Conservation (phyloP, 2,329 filamentous ascomycete genomes). For the Calonectria hongkongensis region DNA sequence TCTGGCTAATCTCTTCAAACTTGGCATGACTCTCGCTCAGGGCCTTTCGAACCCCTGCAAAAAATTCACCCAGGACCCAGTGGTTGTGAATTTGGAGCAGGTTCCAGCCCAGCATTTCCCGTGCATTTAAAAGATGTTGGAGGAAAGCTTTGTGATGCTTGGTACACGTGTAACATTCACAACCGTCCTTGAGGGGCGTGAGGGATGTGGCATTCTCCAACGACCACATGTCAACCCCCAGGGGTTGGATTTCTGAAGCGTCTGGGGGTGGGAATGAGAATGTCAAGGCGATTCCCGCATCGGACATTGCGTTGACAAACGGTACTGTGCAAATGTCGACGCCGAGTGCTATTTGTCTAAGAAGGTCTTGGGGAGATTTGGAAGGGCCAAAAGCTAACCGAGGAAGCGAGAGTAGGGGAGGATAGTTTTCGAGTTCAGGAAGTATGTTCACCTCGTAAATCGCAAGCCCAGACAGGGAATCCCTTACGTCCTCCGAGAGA, state of each 20-base stretch:
- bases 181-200: conserved; percentile 76
- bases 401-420: conserved; percentile 76
- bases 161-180: conserved; percentile 88
- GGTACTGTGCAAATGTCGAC: conserved; percentile 87
- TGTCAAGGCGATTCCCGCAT: conserved; percentile 88
- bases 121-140: conserved; percentile 89
- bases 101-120: conserved; percentile 98
- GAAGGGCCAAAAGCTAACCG: conserved; percentile 84
- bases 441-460: conserved; percentile 85
- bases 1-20: conserved; percentile 73
- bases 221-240: conserved; percentile 89
- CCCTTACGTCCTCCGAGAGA: conserved; percentile 77
- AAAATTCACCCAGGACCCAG: conserved; percentile 82
- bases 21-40: conserved; percentile 72
- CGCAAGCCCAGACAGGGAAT: conserved; percentile 80
- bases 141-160: conserved; percentile 91
- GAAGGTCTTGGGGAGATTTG: conserved; percentile 82
- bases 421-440: conserved; percentile 75
- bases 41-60: conserved; percentile 79
- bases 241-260: conserved; percentile 60
- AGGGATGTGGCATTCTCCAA: conserved; percentile 76
- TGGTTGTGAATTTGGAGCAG: conserved; percentile 96
- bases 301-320: conserved; percentile 84
- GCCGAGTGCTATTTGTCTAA: conserved; percentile 85
- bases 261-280: conserved; percentile 80